These are phyloP conservation scores for Xanthoparmelia taractica DNA, from an alignment of 495 filamentous ascomycete species.

Conservation along the genomic window DNA sequence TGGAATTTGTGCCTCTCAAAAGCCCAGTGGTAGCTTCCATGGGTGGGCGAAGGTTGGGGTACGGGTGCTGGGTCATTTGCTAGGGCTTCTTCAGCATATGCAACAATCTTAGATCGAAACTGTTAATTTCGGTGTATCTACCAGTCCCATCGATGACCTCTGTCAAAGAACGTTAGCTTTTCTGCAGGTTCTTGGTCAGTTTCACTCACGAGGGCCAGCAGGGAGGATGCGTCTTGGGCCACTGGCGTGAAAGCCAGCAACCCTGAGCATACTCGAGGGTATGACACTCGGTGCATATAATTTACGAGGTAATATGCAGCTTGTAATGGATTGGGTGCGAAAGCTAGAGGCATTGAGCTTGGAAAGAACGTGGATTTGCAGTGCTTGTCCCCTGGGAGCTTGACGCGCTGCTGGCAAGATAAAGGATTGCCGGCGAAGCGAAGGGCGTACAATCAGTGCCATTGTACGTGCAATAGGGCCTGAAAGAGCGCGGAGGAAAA, in stretches of 20 bases:
- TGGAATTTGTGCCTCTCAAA: conserved; percentile 64
- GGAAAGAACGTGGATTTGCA: background rate
- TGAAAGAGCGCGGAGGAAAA: background rate
- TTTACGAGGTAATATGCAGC: background rate
- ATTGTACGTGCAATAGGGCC: conserved; percentile 23
- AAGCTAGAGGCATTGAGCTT: conserved; percentile 2
- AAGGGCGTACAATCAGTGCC: conserved; percentile 34
- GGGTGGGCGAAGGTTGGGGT: conserved; percentile 59
- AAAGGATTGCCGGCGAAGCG: conserved; percentile 30
- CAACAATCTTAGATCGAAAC: conserved; percentile 1
- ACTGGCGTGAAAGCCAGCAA: conserved; percentile 39
- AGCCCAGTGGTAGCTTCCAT: conserved; percentile 97
- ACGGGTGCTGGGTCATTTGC: conserved; percentile 81
- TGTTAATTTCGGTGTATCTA: conserved; percentile 38
- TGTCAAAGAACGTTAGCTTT: conserved; percentile 34
- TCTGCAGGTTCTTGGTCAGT: background rate
- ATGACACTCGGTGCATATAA: background rate
- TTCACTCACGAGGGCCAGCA: conserved; percentile 37
- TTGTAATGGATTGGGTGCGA: conserved; percentile 2
- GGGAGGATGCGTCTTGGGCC: conserved; percentile 35
- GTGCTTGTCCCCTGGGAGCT: background rate
- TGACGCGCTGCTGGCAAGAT: conserved; percentile 21
- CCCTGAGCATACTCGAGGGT: conserved; percentile 23
- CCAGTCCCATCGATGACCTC: conserved; percentile 72
- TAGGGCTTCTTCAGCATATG: conserved; percentile 36